These are phyloP conservation scores for Talaromyces sp. DNA, from an alignment of 2,329 filamentous ascomycete genomes.

Conservation along the genomic window DNA sequence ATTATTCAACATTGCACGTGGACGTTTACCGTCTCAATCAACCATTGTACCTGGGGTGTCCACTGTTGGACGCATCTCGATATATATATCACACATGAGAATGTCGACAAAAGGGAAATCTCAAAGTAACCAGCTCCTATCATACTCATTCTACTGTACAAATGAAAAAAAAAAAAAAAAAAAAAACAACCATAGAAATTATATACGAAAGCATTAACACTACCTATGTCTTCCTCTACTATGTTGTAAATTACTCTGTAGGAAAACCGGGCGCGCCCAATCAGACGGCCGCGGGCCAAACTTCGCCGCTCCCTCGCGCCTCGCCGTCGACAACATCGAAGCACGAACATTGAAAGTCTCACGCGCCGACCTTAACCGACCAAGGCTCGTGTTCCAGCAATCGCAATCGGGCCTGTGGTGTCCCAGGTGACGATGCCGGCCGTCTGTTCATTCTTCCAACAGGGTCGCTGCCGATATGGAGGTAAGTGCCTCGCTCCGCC, in stretches of 20 bases:
- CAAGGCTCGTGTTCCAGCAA: background rate
- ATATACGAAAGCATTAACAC: too few relatives aligned
- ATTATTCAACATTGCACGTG: too few relatives aligned
- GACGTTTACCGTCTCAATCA: too few relatives aligned
- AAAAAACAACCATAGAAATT: too few relatives aligned
- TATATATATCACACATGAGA: too few relatives aligned
- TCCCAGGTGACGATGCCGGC: slow-evolving; percentile 24
- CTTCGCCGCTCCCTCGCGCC: background rate
- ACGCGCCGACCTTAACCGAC: background rate
- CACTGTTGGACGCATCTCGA: too few relatives aligned
- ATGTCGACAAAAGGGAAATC: too few relatives aligned
- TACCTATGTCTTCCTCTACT: too few relatives aligned
- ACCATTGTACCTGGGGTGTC: too few relatives aligned
- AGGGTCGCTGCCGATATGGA: slow-evolving; percentile 62
- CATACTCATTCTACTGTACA: background rate
- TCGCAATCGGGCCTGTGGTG: background rate
- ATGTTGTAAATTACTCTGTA: too few relatives aligned
- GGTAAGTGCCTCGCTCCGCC: slow-evolving; percentile 35
- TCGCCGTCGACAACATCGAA: background rate
- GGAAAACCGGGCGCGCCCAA: background rate
- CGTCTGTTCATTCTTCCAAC: slow-evolving; percentile 60
- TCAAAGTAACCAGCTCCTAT: too few relatives aligned
- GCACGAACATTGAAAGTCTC: background rate
- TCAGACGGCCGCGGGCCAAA: background rate
- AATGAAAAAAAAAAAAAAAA: too few relatives aligned